Base-by-base conservation (phyloP, 2,329 filamentous ascomycete species). In the Colletotrichum caudatum region DNA sequence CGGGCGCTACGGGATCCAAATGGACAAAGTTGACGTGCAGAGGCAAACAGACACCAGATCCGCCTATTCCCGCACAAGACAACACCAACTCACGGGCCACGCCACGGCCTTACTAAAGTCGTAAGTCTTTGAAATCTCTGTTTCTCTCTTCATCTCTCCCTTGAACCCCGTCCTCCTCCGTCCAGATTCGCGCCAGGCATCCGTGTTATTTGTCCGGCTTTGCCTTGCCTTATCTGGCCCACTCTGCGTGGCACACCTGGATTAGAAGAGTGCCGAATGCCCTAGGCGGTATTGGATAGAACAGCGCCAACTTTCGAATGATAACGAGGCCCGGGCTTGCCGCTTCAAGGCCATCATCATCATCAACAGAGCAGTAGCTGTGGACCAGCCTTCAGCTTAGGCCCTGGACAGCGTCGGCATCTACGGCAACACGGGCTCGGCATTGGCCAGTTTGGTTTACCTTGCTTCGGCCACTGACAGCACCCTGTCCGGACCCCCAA, bases 51-150 rank as follows among this genome's bases (percentile, higher is more conserved):
- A 53, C 61, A 69, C 69, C 23, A 69, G 59, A 59, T 59, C 64
- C 64, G 69, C n/a, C 58, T 69, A 71, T 64, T 71, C 59, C 69
- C 69, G 69, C 26, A 59, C 64, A 46, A 71, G 69, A 71, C 69
- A 67, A 39, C 64, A 58, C 57, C 41, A 61, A 44, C 44, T 61
- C 41, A 18, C 29, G 59, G 29, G 44, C 64, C 50, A 65, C 54
- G 41, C 26, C 66, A 39, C 53, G 44, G 23, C 56, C 46, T 70
- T 65, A 39, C 66, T 66, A 59, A 65, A 66, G 61, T 51, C 66
- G 70, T 72, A 50, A 72, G 70, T 71, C 41, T 60, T 60, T 59
- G 58, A 56, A 60, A 61, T 61, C 66, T 72, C 46, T 69, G 51
- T 71, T 54, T 39, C 64, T 62, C 63, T 70, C 20, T 61, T n/a